A percentile compares a stretch with the other conserved stretches of the same genome.
Conservation (phyloP, 305 asterid genomes). For the Vinca major region DNA sequence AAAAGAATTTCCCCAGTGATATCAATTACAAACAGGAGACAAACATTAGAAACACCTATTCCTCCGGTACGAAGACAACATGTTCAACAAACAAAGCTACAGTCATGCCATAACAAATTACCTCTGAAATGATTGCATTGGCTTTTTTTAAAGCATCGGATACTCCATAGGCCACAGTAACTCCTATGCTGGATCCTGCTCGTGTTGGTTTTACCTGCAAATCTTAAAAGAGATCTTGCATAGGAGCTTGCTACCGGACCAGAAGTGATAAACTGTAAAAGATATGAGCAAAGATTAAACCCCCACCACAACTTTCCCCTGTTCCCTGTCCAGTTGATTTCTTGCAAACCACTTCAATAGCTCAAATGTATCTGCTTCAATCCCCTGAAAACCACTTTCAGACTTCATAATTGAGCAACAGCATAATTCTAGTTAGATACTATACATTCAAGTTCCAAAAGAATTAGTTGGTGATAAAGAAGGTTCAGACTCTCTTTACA, state of each 20-base stretch:
- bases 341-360: conserved; percentile 50
- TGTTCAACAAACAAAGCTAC: conserved; percentile 6
- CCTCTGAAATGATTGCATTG: conserved; percentile 60
- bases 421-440: not conserved
- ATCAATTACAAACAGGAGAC: not conserved
- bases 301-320: conserved; percentile 87
- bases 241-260: conserved; percentile 6
- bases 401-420: not conserved
- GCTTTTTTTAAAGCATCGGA: conserved; percentile 64
- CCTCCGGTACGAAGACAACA: conserved; percentile 1
- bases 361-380: conserved; percentile 42
- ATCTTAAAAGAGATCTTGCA: conserved; percentile 9
- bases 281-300: conserved; percentile 18
- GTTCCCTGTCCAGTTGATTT: conserved; percentile 41
- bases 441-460: not conserved
- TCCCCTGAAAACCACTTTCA: conserved; percentile 34
- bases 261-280: conserved; percentile 10
- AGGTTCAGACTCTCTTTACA: not conserved
- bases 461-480: not conserved
- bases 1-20: not conserved
- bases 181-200: conserved; percentile 94
- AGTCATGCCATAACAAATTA: conserved; percentile 14
- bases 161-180: conserved; percentile 83
- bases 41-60: not conserved
- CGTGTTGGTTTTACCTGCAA: conserved; percentile 84